Conservation (phyloP, 805 yeast genomes). For the Naumovozyma dairenensis region DNA sequence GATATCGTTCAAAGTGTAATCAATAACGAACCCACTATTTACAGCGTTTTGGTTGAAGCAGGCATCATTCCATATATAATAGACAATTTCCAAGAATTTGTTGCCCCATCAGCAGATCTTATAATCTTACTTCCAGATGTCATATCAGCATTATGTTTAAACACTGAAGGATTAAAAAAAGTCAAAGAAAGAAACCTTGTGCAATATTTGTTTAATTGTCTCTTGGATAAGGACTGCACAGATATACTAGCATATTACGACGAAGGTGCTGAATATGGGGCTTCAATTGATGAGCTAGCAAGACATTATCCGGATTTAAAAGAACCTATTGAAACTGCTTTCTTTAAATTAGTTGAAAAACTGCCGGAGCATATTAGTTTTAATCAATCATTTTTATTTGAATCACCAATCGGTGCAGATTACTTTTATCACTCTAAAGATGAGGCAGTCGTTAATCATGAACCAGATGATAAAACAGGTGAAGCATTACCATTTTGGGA, state of each 20-base stretch:
- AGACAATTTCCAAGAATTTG: constrained; percentile 43
- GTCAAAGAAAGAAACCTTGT: constrained; percentile 37
- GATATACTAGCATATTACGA: constrained; percentile 46
- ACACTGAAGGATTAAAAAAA: constrained; percentile 55
- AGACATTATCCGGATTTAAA: constrained; percentile 75
- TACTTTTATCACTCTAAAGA: constrained; percentile 33
- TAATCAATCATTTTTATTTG: constrained; percentile 36
- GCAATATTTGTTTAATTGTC: constrained; percentile 39
- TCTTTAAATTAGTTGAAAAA: constrained; percentile 36
- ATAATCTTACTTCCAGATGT: constrained; percentile 58
- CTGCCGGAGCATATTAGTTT: constrained; percentile 36
- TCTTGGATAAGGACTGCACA: constrained; percentile 41
- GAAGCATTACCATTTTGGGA: constrained; percentile 50
- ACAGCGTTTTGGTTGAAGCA: constrained; percentile 67
- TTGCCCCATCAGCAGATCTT: constrained; percentile 51
- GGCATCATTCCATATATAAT: constrained; percentile 58
- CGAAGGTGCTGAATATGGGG: constrained; percentile 48
- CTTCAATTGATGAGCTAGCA: constrained; percentile 65
- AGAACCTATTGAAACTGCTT: constrained; percentile 43
- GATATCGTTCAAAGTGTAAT: constrained; percentile 61
- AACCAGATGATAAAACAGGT: constrained; percentile 27
- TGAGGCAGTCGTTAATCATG: constrained; percentile 36
- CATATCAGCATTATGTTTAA: constrained; percentile 75
- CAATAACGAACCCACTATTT: constrained; percentile 88
- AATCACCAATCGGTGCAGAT: constrained; percentile 26